phyloP scores from a whole-genome alignment of 805 yeast species.

The Kodamaea leandrae region DNA sequence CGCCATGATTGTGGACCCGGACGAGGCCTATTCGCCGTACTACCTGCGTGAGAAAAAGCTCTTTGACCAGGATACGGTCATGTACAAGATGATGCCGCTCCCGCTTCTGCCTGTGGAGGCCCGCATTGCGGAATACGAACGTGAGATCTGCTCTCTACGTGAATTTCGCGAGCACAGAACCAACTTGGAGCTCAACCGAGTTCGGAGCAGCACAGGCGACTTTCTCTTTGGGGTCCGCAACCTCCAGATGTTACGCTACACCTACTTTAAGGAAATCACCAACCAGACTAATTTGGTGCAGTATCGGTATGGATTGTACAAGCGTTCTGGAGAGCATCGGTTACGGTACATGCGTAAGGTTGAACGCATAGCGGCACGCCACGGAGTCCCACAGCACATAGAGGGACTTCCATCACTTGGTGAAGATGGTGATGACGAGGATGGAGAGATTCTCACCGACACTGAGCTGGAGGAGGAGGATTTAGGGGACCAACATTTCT shows the following conservation, averaged over 20 bases:
- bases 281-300: constrained; percentile 11
- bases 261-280: constrained; percentile 16
- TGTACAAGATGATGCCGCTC: constrained; percentile 10
- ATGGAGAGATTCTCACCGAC: constrained; percentile 6
- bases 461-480: constrained; percentile 10
- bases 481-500: no score
- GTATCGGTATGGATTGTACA: constrained; percentile 6
- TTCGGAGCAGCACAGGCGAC: constrained; percentile 7
- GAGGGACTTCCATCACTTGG: constrained; percentile 11
- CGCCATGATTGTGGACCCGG: constrained; percentile 9
- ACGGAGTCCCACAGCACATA: not conserved
- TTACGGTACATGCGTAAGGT: constrained; percentile 13
- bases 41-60: constrained; percentile 13
- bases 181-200: constrained; percentile 13
- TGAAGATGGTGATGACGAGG: not conserved
- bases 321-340: constrained; percentile 7
- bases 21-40: constrained; percentile 10
- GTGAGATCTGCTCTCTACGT: constrained; percentile 7
- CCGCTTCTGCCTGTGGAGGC: constrained; percentile 12
- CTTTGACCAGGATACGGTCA: constrained; percentile 12
- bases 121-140: constrained; percentile 15
- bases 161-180: constrained; percentile 8
- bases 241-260: constrained; percentile 15
- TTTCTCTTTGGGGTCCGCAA: constrained; percentile 13
- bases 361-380: constrained; percentile 3